These are phyloP conservation scores for Mastigamoeba balamuthi DNA, from an alignment of 78 protist species.

Conservation along the genomic window DNA sequence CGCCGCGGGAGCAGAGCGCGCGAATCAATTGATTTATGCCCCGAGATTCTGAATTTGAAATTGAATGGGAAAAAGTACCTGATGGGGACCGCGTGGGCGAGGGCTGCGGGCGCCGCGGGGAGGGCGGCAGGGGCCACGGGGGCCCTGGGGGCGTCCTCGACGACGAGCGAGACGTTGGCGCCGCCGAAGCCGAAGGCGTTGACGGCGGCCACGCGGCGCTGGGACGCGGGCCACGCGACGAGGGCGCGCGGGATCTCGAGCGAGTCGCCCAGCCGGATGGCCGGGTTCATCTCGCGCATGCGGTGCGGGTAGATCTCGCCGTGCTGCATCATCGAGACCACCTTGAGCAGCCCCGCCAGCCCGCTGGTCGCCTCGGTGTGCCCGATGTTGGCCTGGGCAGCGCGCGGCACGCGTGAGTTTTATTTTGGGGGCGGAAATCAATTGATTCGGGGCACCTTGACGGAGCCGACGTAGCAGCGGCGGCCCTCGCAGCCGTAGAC, in stretches of 20 bases:
- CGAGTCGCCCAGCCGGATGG: no score
- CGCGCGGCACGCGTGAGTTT: no score
- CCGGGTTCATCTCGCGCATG: no score
- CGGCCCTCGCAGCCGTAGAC: conserved; percentile 1
- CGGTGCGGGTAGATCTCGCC: background rate
- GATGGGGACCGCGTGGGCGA: background rate
- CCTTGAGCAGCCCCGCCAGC: conserved; percentile 40
- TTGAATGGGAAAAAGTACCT: no score
- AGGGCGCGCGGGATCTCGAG: no score
- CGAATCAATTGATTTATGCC: no score
- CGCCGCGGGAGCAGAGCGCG: no score
- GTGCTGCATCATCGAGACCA: background rate
- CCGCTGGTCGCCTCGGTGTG: conserved; percentile 73
- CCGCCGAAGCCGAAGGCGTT: conserved; percentile 75
- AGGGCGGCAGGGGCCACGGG: background rate
- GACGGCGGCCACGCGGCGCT: conserved; percentile 45
- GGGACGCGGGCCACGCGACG: no score
- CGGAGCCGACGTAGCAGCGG: conserved; percentile 41
- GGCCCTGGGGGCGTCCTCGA: background rate
- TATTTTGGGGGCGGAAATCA: no score
- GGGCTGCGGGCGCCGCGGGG: background rate
- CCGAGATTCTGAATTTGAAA: no score
- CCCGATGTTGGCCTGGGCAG: conserved; percentile 43
- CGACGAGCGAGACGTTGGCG: conserved; percentile 44
- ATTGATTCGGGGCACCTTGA: no score